Evolutionary conservation across 805 yeast species (phyloP).

Genomic region (Kurtzmaniella cleridarum): DNA sequence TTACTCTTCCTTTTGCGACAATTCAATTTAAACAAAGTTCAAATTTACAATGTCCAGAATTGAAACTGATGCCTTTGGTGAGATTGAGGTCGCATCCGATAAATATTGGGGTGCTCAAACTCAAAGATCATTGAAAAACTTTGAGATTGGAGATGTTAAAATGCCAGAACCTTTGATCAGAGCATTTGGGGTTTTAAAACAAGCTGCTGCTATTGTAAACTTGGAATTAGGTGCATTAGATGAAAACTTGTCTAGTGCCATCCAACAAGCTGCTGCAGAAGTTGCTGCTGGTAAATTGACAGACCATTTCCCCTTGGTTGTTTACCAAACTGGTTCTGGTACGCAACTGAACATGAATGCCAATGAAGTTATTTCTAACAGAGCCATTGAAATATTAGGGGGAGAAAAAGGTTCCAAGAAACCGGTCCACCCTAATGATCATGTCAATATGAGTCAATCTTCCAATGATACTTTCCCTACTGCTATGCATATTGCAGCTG

Average conservation of each 20-base stretch:
- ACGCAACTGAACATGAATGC: slow-evolving; percentile 99
- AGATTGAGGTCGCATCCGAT: slow-evolving; percentile 80
- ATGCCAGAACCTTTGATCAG: slow-evolving; percentile 88
- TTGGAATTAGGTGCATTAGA: slow-evolving; percentile 74
- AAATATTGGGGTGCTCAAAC: slow-evolving; percentile 99
- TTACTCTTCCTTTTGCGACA: too few relatives aligned
- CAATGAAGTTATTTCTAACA: slow-evolving; percentile 96
- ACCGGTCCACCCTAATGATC: slow-evolving; percentile 98
- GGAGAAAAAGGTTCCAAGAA: slow-evolving; percentile 87
- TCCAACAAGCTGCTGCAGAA: slow-evolving; percentile 92
- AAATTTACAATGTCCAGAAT: slow-evolving; percentile 40
- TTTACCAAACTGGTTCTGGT: slow-evolving; percentile 98
- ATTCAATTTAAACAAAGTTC: neutral
- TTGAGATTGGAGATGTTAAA: slow-evolving; percentile 94
- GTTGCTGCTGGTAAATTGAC: slow-evolving; percentile 86
- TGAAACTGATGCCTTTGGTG: slow-evolving; percentile 96
- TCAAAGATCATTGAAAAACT: slow-evolving; percentile 86
- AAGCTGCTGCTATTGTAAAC: slow-evolving; percentile 92
- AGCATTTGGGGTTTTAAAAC: slow-evolving; percentile 91
- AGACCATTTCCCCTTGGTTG: slow-evolving; percentile 96
- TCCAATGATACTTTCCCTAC: slow-evolving; percentile 99
- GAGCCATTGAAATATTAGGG: slow-evolving; percentile 94
- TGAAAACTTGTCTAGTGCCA: slow-evolving; percentile 76
- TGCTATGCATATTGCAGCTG: slow-evolving; percentile 99
- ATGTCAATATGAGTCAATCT: slow-evolving; percentile 97